These are phyloP conservation scores for Mortierella polycephala DNA, from an alignment of 371 early-diverging fungal genomes.

Conservation along the genomic window DNA sequence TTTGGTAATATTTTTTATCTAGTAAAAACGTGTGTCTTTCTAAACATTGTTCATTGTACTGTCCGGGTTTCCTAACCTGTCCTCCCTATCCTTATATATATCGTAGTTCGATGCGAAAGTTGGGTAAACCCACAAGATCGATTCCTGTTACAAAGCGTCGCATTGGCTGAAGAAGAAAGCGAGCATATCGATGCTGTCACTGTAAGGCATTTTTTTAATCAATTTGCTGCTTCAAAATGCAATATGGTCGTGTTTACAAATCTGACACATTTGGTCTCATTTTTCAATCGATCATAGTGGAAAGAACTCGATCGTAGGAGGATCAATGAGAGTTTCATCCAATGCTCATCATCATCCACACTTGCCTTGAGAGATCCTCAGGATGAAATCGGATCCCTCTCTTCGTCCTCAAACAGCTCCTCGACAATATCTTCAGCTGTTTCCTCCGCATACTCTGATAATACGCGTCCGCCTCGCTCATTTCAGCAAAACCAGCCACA, in stretches of 20 bases:
- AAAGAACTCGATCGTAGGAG: constrained; percentile 59
- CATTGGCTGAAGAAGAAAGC: constrained; percentile 43
- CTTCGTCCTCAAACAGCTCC: constrained; percentile 45
- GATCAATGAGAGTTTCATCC: constrained; percentile 60
- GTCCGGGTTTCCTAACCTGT: constrained; percentile 29
- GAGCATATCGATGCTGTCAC: constrained; percentile 32
- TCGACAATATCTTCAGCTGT: constrained; percentile 5
- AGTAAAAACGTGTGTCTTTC: constrained; percentile 6
- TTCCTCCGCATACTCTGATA: constrained; percentile 14
- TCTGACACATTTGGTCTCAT: not conserved
- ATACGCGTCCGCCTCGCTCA: constrained; percentile 1
- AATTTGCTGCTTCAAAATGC: not conserved
- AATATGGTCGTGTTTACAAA: not conserved
- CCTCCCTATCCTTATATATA: not conserved
- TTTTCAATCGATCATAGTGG: constrained; percentile 53
- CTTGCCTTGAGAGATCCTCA: constrained; percentile 35
- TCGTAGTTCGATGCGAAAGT: constrained; percentile 46
- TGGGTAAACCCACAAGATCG: constrained; percentile 54
- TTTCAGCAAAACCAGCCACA: constrained; percentile 5
- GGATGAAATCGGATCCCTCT: constrained; percentile 41
- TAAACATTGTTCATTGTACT: not conserved
- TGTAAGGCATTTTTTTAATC: constrained; percentile 19
- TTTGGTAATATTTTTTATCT: constrained; percentile 54
- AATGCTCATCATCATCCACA: constrained; percentile 53
- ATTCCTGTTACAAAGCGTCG: constrained; percentile 45